Evolutionary conservation across 495 filamentous ascomycete genomes (phyloP).

Genomic region (Pyronema domesticum): DNA sequence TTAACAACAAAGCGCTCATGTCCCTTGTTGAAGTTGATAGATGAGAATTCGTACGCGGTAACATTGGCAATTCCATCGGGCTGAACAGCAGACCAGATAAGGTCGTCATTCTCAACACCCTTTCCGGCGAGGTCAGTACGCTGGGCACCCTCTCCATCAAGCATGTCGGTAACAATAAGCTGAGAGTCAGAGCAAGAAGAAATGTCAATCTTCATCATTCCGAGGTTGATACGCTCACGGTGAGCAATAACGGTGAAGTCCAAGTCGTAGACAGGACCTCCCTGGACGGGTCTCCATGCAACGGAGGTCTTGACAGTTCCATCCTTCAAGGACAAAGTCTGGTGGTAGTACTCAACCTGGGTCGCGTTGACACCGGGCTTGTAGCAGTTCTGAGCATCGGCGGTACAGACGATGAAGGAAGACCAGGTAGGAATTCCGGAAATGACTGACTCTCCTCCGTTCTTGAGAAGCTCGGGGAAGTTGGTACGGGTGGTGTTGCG

Average conservation of each 20-base stretch:
- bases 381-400: slow-evolving; percentile 37
- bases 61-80: slow-evolving; percentile 33
- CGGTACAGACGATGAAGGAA: slow-evolving; percentile 28
- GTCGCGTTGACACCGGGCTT: slow-evolving; percentile 43
- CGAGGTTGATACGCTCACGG: slow-evolving; percentile 26
- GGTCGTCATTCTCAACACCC: slow-evolving; percentile 25
- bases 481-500: slow-evolving; percentile 45
- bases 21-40: slow-evolving; percentile 22
- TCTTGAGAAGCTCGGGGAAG: slow-evolving; percentile 52
- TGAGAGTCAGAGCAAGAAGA: slow-evolving; percentile 27
- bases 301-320: slow-evolving; percentile 48
- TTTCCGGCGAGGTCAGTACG: slow-evolving; percentile 31
- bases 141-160: slow-evolving; percentile 37
- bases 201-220: slow-evolving; percentile 33
- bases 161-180: slow-evolving; percentile 35
- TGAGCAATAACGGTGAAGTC: slow-evolving; percentile 32
- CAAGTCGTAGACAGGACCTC: slow-evolving; percentile 12
- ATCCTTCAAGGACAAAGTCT: slow-evolving; percentile 43
- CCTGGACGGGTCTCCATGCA: slow-evolving; percentile 40
- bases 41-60: slow-evolving; percentile 37
- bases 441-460: slow-evolving; percentile 56
- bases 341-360: slow-evolving; percentile 43
- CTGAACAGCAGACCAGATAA: slow-evolving; percentile 35
- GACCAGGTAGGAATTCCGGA: slow-evolving; percentile 51
- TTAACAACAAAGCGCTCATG: not conserved